These are phyloP conservation scores for Thymus mandschuricus DNA, from an alignment of 257 asterid species.

Conservation along the genomic window DNA sequence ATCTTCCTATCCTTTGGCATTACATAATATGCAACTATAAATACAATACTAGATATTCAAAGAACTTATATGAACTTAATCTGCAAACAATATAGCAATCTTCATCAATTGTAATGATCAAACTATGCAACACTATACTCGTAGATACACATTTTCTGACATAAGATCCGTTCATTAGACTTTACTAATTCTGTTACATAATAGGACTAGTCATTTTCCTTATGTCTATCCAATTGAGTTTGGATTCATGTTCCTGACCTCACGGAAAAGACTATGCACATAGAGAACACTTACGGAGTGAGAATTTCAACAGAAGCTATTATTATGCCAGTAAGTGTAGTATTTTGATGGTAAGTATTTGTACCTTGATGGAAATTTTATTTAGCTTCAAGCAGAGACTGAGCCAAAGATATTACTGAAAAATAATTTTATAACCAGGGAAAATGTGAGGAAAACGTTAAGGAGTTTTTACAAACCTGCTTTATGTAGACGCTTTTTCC, in stretches of 20 bases:
- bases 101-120: slow-evolving; percentile 7
- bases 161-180: not conserved
- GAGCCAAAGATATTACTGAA: slow-evolving; percentile 3
- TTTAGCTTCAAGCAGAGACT: slow-evolving; percentile 26
- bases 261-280: not conserved
- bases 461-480: slow-evolving; percentile 57
- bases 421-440: not conserved
- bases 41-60: not conserved
- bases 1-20: slow-evolving; percentile 14
- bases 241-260: slow-evolving; percentile 12
- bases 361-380: slow-evolving; percentile 22
- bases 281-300: no score
- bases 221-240: slow-evolving; percentile 10
- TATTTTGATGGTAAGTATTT: slow-evolving; percentile 15
- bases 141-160: slow-evolving; percentile 6
- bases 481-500: slow-evolving; percentile 94
- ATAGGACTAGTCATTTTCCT: slow-evolving; percentile 13
- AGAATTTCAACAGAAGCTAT: not conserved
- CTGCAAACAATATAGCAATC: slow-evolving; percentile 7
- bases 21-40: slow-evolving; percentile 11
- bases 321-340: no score
- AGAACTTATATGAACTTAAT: not conserved
- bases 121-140: slow-evolving; percentile 17
- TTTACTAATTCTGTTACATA: not conserved
- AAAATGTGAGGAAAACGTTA: not conserved